Evolutionary conservation across 768 basidiomycete species (phyloP), one percentile per base, ranked within the genome.

Genomic region (Kockovaella imperatae): DNA sequence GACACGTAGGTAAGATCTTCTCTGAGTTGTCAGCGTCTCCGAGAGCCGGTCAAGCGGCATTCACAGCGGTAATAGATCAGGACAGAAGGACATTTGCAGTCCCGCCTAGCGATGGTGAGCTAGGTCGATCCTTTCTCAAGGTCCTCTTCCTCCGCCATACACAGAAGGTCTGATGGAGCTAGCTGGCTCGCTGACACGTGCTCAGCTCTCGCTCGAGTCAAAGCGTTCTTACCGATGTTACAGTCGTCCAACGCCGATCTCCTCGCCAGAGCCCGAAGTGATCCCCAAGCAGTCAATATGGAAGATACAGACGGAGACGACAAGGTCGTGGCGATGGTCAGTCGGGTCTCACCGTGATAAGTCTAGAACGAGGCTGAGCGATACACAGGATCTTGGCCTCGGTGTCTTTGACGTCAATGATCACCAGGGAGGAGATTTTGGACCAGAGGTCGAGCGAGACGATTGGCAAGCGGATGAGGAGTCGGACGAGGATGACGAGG

Each of bases 301-400:
- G 64, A 66, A 38, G 54, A 62, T 41, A 36, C 43, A 2, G 28
- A 53, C 21, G 64, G 60, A n/a, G n/a, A 54, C 14, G 48, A 47
- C 1, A 30, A 43, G 36, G 54, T 61, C 4, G 58, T 65, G 23
- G 57, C 54, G 5, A 66, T 66, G 64, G 63, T 62, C 11, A 18
- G 63, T 56, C 13, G 23, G 10, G 6, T 6, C 13, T 24, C 15
- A 15, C 15, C 24, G 20, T 8, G 18, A 17, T 42, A 7, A 3
- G 10, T 2, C 8, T 4, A 23, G n/a, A 31, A 29, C 18, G 36
- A n/a, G n/a, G 23, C 39, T 13, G 35, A 24, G n/a, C 40, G 35
- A 45, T 44, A 13, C 23, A 39, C 17, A 53, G 63, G 64, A 66
- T 42, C 48, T 66, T 6, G 60, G 60, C 11, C 41, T 66, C 17